Evolutionary conservation across 352 stramenopile genomes (phyloP).

Genomic region (Pythium biforme): DNA sequence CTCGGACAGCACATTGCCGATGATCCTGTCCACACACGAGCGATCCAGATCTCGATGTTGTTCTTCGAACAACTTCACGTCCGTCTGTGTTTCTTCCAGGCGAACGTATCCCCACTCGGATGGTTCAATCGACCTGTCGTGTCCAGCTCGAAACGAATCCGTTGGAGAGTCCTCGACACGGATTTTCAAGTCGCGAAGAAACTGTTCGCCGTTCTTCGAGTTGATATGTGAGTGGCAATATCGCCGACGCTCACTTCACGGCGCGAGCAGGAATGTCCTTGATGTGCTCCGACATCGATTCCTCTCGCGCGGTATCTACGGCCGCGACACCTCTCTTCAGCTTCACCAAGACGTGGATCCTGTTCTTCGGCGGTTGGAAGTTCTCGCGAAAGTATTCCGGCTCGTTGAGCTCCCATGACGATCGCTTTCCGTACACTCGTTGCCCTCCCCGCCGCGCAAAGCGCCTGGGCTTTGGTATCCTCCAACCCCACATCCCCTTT

Average conservation of each 20-base stretch:
- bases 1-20: slow-evolving; percentile 32
- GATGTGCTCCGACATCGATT: neutral
- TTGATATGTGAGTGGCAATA: slow-evolving; percentile 30
- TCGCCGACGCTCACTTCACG: slow-evolving; percentile 27
- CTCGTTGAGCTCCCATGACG: neutral
- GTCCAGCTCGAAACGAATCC: slow-evolving; percentile 18
- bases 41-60: slow-evolving; percentile 30
- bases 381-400: neutral
- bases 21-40: slow-evolving; percentile 38
- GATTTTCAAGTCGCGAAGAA: slow-evolving; percentile 35
- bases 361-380: neutral
- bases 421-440: neutral
- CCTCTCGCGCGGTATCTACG: neutral
- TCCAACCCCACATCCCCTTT: neutral
- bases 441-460: neutral
- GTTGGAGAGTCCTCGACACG: slow-evolving; percentile 1
- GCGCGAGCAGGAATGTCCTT: neutral
- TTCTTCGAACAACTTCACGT: slow-evolving; percentile 29
- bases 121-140: slow-evolving; percentile 1
- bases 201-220: slow-evolving; percentile 22
- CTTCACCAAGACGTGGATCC: slow-evolving; percentile 5
- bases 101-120: slow-evolving; percentile 27
- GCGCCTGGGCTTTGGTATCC: neutral
- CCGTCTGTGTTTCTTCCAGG: slow-evolving; percentile 14
- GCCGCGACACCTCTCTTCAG: neutral